phyloP scores from a whole-genome alignment of 306 rosid species.

The Citrullus colocynthis region DNA sequence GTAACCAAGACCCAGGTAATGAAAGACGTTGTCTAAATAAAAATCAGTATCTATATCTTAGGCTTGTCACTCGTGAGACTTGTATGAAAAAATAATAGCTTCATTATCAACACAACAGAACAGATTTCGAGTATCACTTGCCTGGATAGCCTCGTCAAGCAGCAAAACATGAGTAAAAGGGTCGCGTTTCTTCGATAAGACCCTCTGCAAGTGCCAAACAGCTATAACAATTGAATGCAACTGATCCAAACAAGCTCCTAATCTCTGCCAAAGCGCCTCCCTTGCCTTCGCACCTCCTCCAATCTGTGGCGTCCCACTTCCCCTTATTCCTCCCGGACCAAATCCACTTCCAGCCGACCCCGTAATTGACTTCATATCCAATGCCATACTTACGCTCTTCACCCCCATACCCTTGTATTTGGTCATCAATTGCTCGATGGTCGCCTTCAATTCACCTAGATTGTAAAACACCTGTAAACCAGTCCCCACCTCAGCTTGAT shows the following conservation, averaged over 20 bases:
- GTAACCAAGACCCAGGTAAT: background rate
- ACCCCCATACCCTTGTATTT: constrained; percentile 70
- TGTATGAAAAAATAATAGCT: background rate
- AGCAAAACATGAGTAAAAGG: constrained; percentile 84
- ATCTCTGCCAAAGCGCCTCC: constrained; percentile 82
- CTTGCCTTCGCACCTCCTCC: constrained; percentile 89
- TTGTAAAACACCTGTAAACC: constrained; percentile 93
- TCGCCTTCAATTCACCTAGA: constrained; percentile 65
- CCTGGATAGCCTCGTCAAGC: constrained; percentile 94
- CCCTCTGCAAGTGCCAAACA: constrained; percentile 95
- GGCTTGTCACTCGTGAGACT: background rate
- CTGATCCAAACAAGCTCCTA: constrained; percentile 83
- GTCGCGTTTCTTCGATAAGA: constrained; percentile 85
- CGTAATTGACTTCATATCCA: constrained; percentile 93
- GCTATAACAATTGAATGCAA: constrained; percentile 75
- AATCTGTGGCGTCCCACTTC: constrained; percentile 80
- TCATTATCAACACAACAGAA: background rate
- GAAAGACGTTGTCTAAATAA: background rate
- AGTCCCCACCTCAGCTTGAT: constrained; percentile 91
- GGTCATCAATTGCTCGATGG: constrained; percentile 61
- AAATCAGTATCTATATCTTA: background rate
- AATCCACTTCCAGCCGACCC: constrained; percentile 52
- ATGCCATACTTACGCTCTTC: constrained; percentile 53
- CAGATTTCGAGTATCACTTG: constrained; percentile 13
- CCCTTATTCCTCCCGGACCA: constrained; percentile 90